phyloP scores from a whole-genome alignment of 441 rosid genomes.

The Viola pubescens region DNA sequence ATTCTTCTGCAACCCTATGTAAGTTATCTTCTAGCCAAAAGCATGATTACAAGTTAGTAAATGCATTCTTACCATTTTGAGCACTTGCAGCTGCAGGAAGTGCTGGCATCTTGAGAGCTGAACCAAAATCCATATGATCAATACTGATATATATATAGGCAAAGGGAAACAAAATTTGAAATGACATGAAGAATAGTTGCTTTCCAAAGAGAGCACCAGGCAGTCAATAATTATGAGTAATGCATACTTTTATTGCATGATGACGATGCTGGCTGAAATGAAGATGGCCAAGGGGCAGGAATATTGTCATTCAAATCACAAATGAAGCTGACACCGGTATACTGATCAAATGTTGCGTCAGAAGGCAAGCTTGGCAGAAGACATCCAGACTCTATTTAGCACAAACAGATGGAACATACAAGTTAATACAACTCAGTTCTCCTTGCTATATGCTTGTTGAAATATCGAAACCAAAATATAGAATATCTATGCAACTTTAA shows the following conservation, averaged over 20 bases:
- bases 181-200: background rate
- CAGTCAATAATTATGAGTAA: background rate
- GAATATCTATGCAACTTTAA: background rate
- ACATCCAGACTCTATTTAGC: constrained; percentile 68
- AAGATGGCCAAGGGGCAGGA: constrained; percentile 94
- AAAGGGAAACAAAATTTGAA: background rate
- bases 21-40: background rate
- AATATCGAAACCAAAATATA: background rate
- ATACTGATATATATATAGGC: background rate
- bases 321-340: constrained; percentile 75
- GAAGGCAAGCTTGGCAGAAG: constrained; percentile 93
- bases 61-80: constrained; percentile 44
- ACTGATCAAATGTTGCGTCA: constrained; percentile 72
- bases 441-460: no score
- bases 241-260: constrained; percentile 65
- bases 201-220: background rate
- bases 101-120: constrained; percentile 80
- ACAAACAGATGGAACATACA: background rate
- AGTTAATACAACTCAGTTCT: background rate
- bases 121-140: constrained; percentile 6
- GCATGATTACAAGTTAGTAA: background rate
- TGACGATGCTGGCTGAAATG: constrained; percentile 45
- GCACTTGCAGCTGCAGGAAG: constrained; percentile 88
- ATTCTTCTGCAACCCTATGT: background rate
- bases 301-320: constrained; percentile 95